Percentiles rank a stretch among this genome's conserved stretches.
Evolutionary conservation across 257 asterid species (phyloP).

Genomic region (Verbena officinalis): DNA sequence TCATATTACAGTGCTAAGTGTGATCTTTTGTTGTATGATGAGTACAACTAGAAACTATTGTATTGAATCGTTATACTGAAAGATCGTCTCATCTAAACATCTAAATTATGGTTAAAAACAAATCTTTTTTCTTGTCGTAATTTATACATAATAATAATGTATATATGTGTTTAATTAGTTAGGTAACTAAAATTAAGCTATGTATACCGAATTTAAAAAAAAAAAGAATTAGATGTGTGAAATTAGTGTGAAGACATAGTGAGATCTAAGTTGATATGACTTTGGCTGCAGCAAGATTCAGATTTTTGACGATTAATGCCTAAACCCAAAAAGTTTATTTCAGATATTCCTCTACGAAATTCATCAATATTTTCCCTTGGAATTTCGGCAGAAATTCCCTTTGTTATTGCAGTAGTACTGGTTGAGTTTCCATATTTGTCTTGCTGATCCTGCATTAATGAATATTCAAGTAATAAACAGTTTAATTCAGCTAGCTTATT

Average conservation of each 20-base stretch:
- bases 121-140: no score
- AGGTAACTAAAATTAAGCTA: no score
- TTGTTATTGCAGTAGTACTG: slow-evolving; percentile 25
- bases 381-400: slow-evolving; percentile 23
- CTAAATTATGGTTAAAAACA: no score
- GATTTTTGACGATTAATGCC: slow-evolving; percentile 6
- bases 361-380: slow-evolving; percentile 20
- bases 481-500: no score
- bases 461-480: no score
- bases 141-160: no score
- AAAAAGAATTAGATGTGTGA: background rate
- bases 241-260: slow-evolving; percentile 30
- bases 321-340: slow-evolving; percentile 29
- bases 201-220: background rate
- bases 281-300: slow-evolving; percentile 14
- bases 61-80: no score
- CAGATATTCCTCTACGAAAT: background rate
- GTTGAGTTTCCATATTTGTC: slow-evolving; percentile 22
- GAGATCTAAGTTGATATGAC: slow-evolving; percentile 29
- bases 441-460: slow-evolving; percentile 26
- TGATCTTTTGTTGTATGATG: no score
- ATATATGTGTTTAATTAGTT: no score
- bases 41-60: no score
- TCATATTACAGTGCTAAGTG: no score
- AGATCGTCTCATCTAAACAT: no score